Conservation (phyloP, 495 filamentous ascomycete genomes). For the Elaphomyces granulatus region DNA sequence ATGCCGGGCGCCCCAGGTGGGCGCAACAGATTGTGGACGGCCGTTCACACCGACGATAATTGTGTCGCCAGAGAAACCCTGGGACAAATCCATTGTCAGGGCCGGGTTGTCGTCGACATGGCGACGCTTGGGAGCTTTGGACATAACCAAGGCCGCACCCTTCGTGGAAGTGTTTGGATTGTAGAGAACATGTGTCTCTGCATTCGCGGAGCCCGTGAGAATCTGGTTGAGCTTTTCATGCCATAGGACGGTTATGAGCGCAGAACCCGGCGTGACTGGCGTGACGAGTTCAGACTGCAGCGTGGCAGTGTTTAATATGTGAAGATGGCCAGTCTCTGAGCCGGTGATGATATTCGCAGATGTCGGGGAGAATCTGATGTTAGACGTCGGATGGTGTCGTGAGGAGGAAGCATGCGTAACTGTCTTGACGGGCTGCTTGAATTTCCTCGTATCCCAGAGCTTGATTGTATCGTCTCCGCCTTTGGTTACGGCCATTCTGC, state of each 20-base stretch:
- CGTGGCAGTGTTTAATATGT: slow-evolving; percentile 87
- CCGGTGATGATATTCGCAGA: slow-evolving; percentile 75
- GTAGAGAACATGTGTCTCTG: slow-evolving; percentile 79
- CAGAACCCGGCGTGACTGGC: slow-evolving; percentile 65
- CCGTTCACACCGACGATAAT: slow-evolving; percentile 46
- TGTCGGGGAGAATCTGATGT: slow-evolving; percentile 78
- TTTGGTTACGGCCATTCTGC: slow-evolving; percentile 72
- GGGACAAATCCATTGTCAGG: slow-evolving; percentile 65
- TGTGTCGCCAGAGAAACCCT: slow-evolving; percentile 68
- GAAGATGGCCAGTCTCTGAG: slow-evolving; percentile 70
- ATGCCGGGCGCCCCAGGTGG: slow-evolving; percentile 48
- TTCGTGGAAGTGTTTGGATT: slow-evolving; percentile 65
- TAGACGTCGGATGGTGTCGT: slow-evolving; percentile 63
- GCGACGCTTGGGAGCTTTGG: slow-evolving; percentile 80
- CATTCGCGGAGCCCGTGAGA: slow-evolving; percentile 79
- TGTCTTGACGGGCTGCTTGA: slow-evolving; percentile 72
- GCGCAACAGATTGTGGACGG: slow-evolving; percentile 30
- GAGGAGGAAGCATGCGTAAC: slow-evolving; percentile 73
- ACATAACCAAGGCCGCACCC: slow-evolving; percentile 82
- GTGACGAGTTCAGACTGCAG: slow-evolving; percentile 71
- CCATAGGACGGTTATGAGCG: slow-evolving; percentile 78
- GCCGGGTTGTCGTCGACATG: slow-evolving; percentile 87
- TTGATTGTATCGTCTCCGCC: slow-evolving; percentile 82
- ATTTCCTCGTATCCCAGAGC: slow-evolving; percentile 94
- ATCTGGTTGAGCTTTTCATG: slow-evolving; percentile 94